Evolutionary conservation across 495 filamentous ascomycete genomes (phyloP).

Genomic region (Trichoderma virens): DNA sequence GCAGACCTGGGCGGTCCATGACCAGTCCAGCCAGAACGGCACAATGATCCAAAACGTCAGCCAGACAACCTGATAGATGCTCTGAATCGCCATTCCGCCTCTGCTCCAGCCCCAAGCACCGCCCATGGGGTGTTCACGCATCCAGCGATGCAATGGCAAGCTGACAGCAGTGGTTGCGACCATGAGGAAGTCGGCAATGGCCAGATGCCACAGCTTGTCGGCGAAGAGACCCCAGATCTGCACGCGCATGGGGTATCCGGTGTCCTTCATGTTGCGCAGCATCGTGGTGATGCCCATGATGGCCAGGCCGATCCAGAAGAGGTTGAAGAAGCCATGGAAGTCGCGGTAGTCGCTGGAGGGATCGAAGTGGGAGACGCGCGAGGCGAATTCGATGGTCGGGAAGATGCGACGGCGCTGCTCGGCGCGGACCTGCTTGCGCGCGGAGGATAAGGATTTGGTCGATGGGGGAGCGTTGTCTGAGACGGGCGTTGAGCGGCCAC

Average conservation of each 20-base stretch:
- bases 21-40: slow-evolving; percentile 85
- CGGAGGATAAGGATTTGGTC: slow-evolving; percentile 72
- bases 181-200: slow-evolving; percentile 76
- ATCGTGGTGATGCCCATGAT: slow-evolving; percentile 95
- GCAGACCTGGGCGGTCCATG: slow-evolving; percentile 90
- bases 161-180: slow-evolving; percentile 62
- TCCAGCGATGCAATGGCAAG: slow-evolving; percentile 67
- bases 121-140: slow-evolving; percentile 39
- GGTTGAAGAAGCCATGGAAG: slow-evolving; percentile 92
- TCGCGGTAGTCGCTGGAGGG: slow-evolving; percentile 84
- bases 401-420: slow-evolving; percentile 78
- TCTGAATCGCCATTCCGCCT: slow-evolving; percentile 73
- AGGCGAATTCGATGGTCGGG: slow-evolving; percentile 88
- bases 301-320: slow-evolving; percentile 94
- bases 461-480: slow-evolving; percentile 89
- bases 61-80: slow-evolving; percentile 73
- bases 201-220: slow-evolving; percentile 80
- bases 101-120: slow-evolving; percentile 62
- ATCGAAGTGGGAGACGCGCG: slow-evolving; percentile 95
- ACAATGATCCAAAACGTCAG: slow-evolving; percentile 76
- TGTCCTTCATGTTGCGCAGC: slow-evolving; percentile 89
- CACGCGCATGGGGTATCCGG: slow-evolving; percentile 73
- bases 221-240: slow-evolving; percentile 83
- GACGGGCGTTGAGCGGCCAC: slow-evolving; percentile 82
- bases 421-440: slow-evolving; percentile 76